These are phyloP conservation scores for Xylaria intraflava DNA, from an alignment of 495 filamentous ascomycete species.

Conservation along the genomic window DNA sequence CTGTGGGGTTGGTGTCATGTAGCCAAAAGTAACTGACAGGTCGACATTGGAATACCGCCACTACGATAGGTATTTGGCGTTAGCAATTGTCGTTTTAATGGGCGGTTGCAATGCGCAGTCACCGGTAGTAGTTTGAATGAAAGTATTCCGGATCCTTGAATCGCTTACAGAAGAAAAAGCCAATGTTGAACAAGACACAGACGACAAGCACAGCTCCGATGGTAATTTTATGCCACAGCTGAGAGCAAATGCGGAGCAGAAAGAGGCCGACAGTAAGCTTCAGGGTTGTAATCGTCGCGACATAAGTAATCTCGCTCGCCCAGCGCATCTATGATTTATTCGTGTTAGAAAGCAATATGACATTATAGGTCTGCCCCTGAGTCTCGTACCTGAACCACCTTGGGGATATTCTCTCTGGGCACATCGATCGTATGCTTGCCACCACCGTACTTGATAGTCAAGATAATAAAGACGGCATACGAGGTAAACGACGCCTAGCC, in stretches of 20 bases:
- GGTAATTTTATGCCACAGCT: constrained; percentile 18
- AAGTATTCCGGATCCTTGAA: no score
- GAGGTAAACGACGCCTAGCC: constrained; percentile 12
- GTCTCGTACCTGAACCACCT: constrained; percentile 17
- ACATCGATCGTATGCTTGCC: constrained; percentile 14
- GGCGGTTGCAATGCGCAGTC: no score
- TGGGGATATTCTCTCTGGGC: constrained; percentile 12
- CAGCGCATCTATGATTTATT: constrained; percentile 14
- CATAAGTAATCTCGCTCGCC: constrained; percentile 25
- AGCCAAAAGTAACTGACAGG: constrained; percentile 26
- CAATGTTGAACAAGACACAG: constrained; percentile 25
- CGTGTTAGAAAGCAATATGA: not conserved
- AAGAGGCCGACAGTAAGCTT: constrained; percentile 37
- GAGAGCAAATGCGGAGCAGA: constrained; percentile 33
- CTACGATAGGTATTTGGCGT: no score
- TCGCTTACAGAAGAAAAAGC: constrained; percentile 14
- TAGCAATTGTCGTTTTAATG: no score
- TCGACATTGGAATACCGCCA: constrained; percentile 33
- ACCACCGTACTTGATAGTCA: constrained; percentile 14
- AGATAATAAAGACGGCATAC: constrained; percentile 11
- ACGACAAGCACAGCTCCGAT: constrained; percentile 30
- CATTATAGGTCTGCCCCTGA: constrained; percentile 1
- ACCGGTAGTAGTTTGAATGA: no score
- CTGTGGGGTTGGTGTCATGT: constrained; percentile 5
- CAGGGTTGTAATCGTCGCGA: constrained; percentile 27